These are phyloP conservation scores for Mycena chlorophos DNA, from an alignment of 768 basidiomycete genomes.

Conservation along the genomic window DNA sequence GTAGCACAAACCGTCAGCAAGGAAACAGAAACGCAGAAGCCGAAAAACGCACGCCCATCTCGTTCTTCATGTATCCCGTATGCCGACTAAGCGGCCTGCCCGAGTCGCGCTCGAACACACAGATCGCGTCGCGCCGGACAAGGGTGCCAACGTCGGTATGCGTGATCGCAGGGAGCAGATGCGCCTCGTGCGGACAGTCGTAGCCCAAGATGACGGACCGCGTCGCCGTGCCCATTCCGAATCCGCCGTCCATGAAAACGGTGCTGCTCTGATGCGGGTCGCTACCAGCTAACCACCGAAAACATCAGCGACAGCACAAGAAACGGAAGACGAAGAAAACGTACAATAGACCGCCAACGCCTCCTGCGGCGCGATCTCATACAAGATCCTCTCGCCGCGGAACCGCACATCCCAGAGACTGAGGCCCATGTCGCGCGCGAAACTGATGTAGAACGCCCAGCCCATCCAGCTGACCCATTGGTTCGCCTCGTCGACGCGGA, in stretches of 20 bases:
- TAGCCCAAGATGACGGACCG: constrained; percentile 66
- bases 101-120: constrained; percentile 63
- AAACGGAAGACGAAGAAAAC: background rate
- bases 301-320: background rate
- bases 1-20: background rate
- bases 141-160: constrained; percentile 46
- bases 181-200: constrained; percentile 64
- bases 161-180: constrained; percentile 60
- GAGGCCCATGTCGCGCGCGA: constrained; percentile 67
- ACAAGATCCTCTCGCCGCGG: constrained; percentile 58
- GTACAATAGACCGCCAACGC: constrained; percentile 60
- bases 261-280: constrained; percentile 63
- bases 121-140: constrained; percentile 54
- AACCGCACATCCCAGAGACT: constrained; percentile 62
- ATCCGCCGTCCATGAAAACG: constrained; percentile 63
- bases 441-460: constrained; percentile 61
- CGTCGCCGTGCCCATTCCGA: constrained; percentile 60
- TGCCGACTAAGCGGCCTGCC: constrained; percentile 60
- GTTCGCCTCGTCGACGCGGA: constrained; percentile 50
- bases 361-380: constrained; percentile 63
- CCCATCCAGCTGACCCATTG: constrained; percentile 71
- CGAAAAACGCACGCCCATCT: constrained; percentile 42
- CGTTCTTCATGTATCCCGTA: constrained; percentile 50
- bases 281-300: constrained; percentile 44
- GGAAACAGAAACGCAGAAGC: background rate